Conservation (phyloP, 805 yeast genomes). For the Candida ipomoeae region DNA sequence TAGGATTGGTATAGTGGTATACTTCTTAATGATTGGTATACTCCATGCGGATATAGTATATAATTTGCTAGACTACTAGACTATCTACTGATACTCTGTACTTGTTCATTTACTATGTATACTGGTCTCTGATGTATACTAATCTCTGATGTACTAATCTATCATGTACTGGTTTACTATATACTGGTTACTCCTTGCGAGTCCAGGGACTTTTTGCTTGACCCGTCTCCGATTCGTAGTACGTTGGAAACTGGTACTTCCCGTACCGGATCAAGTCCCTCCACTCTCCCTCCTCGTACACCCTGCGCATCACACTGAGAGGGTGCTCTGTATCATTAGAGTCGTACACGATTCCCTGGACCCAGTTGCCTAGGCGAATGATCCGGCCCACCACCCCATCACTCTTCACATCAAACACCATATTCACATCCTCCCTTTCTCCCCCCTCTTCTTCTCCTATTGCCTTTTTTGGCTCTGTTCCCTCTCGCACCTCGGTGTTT, state of each 20-base stretch:
- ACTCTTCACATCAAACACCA: slow-evolving; percentile 9
- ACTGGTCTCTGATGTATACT: too few relatives aligned
- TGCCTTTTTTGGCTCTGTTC: not conserved
- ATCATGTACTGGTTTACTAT: too few relatives aligned
- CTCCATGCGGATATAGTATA: too few relatives aligned
- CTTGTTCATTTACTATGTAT: too few relatives aligned
- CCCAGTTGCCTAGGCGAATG: slow-evolving; percentile 49
- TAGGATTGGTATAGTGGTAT: too few relatives aligned
- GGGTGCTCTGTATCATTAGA: slow-evolving; percentile 18
- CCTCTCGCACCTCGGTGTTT: slow-evolving; percentile 23
- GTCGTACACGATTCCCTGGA: slow-evolving; percentile 44
- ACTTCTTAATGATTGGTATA: too few relatives aligned
- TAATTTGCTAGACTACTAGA: too few relatives aligned
- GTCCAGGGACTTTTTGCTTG: not conserved
- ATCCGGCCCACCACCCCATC: slow-evolving; percentile 39
- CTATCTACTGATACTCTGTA: too few relatives aligned
- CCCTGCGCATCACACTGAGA: slow-evolving; percentile 27
- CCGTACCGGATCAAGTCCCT: slow-evolving; percentile 27
- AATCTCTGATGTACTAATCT: too few relatives aligned
- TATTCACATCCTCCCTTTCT: slow-evolving; percentile 18
- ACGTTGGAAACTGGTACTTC: slow-evolving; percentile 23
- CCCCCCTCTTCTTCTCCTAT: not conserved
- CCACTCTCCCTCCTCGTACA: slow-evolving; percentile 21
- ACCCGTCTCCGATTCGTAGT: not conserved
- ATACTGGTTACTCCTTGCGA: too few relatives aligned